phyloP scores from a whole-genome alignment of 2,329 filamentous ascomycete genomes.

The Calonectria leucothoes region DNA sequence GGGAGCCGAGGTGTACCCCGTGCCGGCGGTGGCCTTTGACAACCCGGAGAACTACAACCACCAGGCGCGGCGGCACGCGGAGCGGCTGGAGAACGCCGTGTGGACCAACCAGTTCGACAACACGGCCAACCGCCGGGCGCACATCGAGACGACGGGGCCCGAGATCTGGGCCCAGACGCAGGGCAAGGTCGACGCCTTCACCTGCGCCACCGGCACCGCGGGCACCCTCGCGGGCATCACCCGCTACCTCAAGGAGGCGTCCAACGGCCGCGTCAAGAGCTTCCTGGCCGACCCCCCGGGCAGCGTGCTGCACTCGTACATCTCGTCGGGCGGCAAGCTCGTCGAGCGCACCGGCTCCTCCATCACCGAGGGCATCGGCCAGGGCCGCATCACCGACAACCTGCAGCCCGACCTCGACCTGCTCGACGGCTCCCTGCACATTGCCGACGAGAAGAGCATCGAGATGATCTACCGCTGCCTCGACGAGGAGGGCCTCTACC shows the following conservation, averaged over 20 bases:
- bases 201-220: conserved; percentile 92
- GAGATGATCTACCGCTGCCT: conserved; percentile 98
- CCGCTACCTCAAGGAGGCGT: conserved; percentile 86
- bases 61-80: conserved; percentile 91
- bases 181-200: conserved; percentile 92
- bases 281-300: conserved; percentile 96
- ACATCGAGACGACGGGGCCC: conserved; percentile 96
- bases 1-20: conserved; percentile 94
- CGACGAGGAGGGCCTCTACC: conserved; percentile 94
- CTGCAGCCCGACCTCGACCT: conserved; percentile 85
- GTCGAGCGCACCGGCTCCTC: conserved; percentile 84
- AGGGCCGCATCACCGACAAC: conserved; percentile 97
- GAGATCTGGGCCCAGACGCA: conserved; percentile 96
- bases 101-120: conserved; percentile 99
- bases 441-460: conserved; percentile 93
- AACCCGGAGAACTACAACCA: conserved; percentile 98
- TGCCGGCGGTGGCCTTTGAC: conserved; percentile 95
- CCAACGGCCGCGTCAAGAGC: conserved; percentile 81
- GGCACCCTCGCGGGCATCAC: conserved; percentile 93
- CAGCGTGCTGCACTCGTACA: conserved; percentile 92
- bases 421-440: conserved; percentile 85
- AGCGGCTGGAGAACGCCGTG: conserved; percentile 85
- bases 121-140: conserved; percentile 89
- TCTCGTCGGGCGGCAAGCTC: conserved; percentile 85
- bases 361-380: conserved; percentile 98